These are phyloP conservation scores for Thozetella sp. DNA, from an alignment of 495 filamentous ascomycete genomes.

Conservation along the genomic window DNA sequence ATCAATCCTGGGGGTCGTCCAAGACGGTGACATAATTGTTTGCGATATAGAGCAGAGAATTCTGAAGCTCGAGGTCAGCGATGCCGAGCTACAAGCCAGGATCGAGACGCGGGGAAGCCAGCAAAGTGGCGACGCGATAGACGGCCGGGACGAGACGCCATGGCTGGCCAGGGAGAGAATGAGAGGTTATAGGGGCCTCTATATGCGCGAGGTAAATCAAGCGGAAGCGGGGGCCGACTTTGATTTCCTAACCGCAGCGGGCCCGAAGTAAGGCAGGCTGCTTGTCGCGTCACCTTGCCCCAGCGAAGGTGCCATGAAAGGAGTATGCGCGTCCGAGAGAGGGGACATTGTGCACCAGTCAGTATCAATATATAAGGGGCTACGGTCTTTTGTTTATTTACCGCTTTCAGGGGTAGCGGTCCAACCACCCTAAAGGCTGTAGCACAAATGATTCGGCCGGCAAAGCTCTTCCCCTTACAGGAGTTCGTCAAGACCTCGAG, in stretches of 20 bases:
- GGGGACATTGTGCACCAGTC: too few species aligned
- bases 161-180: conserved; percentile 32
- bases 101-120: conserved; percentile 39
- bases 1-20: conserved; percentile 60
- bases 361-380: too few species aligned
- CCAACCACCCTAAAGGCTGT: too few species aligned
- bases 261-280: conserved; percentile 26
- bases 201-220: conserved; percentile 61
- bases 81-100: conserved; percentile 45
- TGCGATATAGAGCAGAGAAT: conserved; percentile 49
- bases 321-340: too few species aligned
- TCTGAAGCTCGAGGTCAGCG: conserved; percentile 48
- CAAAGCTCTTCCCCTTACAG: too few species aligned
- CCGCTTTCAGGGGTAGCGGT: too few species aligned
- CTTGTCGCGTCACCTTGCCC: too few species aligned
- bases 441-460: too few species aligned
- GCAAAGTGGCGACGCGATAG: conserved; percentile 19
- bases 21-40: conserved; percentile 58
- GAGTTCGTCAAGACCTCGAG: too few species aligned
- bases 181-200: conserved; percentile 1
- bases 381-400: too few species aligned
- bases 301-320: too few species aligned
- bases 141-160: conserved; percentile 16
- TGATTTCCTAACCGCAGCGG: conserved; percentile 59
- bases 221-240: conserved; percentile 67